A percentile compares a stretch with the other conserved stretches of the same genome.
Evolutionary conservation across 2,329 filamentous ascomycete genomes (phyloP).

Genomic region (Calonectria pauciramosa): DNA sequence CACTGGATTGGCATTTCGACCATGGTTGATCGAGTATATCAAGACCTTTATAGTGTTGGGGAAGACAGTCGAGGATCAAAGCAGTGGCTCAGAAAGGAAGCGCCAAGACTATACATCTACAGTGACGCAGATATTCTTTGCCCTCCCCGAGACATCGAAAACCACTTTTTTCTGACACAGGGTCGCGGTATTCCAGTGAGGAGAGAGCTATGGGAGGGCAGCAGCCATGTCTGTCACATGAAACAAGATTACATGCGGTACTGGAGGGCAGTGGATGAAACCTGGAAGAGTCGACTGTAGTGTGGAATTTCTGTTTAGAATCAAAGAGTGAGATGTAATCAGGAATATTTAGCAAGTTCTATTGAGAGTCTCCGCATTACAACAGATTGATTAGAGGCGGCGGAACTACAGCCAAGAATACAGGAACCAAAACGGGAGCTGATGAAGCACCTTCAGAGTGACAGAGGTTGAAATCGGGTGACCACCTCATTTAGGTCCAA

Average conservation of each 20-base stretch:
- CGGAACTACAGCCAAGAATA: too few species aligned
- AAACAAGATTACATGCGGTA: not conserved
- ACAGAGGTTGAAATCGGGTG: too few species aligned
- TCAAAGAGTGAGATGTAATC: too few species aligned
- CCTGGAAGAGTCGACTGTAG: not conserved
- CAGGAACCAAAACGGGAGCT: too few species aligned
- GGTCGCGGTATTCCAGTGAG: not conserved
- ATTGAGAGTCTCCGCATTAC: too few species aligned
- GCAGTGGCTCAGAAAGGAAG: not conserved
- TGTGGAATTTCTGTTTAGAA: too few species aligned
- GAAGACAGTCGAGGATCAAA: not conserved
- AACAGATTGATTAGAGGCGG: too few species aligned
- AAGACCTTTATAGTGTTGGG: not conserved
- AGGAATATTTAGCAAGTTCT: too few species aligned
- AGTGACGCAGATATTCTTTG: not conserved
- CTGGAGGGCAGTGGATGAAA: not conserved
- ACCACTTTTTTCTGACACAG: not conserved
- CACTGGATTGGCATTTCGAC: not conserved
- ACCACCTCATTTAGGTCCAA: too few species aligned
- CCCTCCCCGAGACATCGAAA: not conserved
- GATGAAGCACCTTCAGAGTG: too few species aligned
- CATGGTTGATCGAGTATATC: not conserved
- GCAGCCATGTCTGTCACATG: not conserved
- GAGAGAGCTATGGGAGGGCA: not conserved
- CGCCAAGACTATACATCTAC: not conserved